Evolutionary conservation across 306 rosid species (phyloP).

Genomic region (Rosa persica): DNA sequence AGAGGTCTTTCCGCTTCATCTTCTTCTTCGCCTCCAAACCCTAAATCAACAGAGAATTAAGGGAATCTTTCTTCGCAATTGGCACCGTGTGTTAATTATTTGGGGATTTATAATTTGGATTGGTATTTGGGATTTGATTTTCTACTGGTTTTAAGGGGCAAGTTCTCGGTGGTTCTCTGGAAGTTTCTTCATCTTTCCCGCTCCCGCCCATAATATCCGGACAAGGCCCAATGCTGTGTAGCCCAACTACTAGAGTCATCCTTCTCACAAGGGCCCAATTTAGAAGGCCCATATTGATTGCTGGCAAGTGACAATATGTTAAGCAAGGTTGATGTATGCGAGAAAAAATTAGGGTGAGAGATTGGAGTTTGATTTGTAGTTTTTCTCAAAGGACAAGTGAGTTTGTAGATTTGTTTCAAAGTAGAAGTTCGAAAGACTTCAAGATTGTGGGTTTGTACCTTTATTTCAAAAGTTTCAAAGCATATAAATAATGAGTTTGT

Average conservation of each 20-base stretch:
- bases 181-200: slow-evolving; percentile 10
- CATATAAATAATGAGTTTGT: fast-evolving
- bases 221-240: background rate
- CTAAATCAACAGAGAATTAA: background rate
- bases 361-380: background rate
- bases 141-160: background rate
- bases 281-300: background rate
- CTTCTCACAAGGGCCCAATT: background rate
- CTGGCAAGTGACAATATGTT: background rate
- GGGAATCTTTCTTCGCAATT: background rate
- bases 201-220: background rate
- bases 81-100: background rate
- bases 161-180: slow-evolving; percentile 15
- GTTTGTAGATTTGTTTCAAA: background rate
- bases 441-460: background rate
- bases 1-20: slow-evolving; percentile 35
- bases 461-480: background rate
- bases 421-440: background rate
- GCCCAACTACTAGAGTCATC: background rate
- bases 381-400: no score
- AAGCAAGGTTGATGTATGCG: background rate
- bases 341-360: background rate
- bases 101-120: background rate
- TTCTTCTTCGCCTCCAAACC: background rate
- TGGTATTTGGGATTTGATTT: background rate